Evolutionary conservation across 371 early-diverging fungal species (phyloP), one percentile per base, ranked within the genome.

Genomic region (Apophysomyces trapeziformis): DNA sequence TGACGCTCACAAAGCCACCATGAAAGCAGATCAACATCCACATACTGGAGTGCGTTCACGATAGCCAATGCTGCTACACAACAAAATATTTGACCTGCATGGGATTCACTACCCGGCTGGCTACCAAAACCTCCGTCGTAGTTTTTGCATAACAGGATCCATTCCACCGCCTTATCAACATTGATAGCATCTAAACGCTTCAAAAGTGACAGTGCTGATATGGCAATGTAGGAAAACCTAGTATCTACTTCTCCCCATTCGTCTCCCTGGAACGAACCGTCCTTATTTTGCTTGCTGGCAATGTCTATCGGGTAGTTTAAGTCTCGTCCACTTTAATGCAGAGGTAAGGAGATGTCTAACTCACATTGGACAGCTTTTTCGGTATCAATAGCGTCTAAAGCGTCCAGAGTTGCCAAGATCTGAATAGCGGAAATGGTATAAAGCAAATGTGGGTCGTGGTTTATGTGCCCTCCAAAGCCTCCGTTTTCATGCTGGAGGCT

Each of bases 121-220:
- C 85, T 92, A 5, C 99, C 99, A 75, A 96, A 97, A 2, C 99
- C 99, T 43, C 99, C 99, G 83, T 99, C 99, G 71, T 91, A 92
- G 78, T 99, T 99, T 67, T 89, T 90, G 73, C 99, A 97, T 32
- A 72, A 57, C 7, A 87, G 70, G 7, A 99, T 81, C 77, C 91
- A 98, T 39, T 87, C 86, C 5, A 94, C 87, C 4, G 95, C 89
- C 50, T 85, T 89, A 32, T 85, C 78, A 6, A 90, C 60, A 70
- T 98, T 75, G 57, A 96, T 76, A 4, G 87, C 86, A 63, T 93
- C 89, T 60, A 94, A 66, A n/a, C 87, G 74, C 14, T 85, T 83
- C 21, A 99, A 71, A 26, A 99, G 74, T 21, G 92, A 88, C 61
- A 96, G 76, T 14, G 88, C 82, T 1, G 88, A 85, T 4, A 99